These are phyloP conservation scores for Aspergillus felis DNA, from an alignment of 2,329 filamentous ascomycete species.

Conservation along the genomic window DNA sequence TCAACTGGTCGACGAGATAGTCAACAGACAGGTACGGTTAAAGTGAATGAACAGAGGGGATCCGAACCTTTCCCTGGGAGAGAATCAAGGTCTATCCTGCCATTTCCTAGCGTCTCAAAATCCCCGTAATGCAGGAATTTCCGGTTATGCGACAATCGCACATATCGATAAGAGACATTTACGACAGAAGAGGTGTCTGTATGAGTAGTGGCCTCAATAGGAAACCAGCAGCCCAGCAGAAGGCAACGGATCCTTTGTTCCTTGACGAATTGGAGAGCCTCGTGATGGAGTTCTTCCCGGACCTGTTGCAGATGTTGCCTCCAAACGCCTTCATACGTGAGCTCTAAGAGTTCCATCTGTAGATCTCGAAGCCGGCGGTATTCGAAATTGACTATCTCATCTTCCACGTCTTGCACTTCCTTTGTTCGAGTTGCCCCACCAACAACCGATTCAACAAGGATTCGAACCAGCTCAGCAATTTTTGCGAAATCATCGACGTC, in stretches of 20 bases:
- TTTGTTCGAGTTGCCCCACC: constrained; percentile 77
- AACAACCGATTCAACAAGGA: constrained; percentile 84
- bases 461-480: constrained; percentile 83
- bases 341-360: constrained; percentile 88
- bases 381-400: constrained; percentile 81
- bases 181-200: constrained; percentile 45
- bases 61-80: constrained; percentile 67
- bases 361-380: constrained; percentile 72
- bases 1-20: constrained; percentile 56
- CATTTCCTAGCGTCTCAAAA: constrained; percentile 62
- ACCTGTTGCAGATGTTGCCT: constrained; percentile 83
- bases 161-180: constrained; percentile 67
- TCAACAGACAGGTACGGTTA: constrained; percentile 1
- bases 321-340: constrained; percentile 94
- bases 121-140: constrained; percentile 86
- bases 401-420: constrained; percentile 81
- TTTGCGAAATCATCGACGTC: constrained; percentile 87
- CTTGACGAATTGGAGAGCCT: constrained; percentile 93
- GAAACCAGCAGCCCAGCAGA: constrained; percentile 86
- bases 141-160: constrained; percentile 84
- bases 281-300: constrained; percentile 84
- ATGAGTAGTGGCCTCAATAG: constrained; percentile 49
- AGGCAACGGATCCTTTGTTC: constrained; percentile 92
- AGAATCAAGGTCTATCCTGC: constrained; percentile 67
- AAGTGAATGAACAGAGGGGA: not conserved